Base-by-base conservation (phyloP, 2,329 filamentous ascomycete genomes). In the Botrytis tulipae region DNA sequence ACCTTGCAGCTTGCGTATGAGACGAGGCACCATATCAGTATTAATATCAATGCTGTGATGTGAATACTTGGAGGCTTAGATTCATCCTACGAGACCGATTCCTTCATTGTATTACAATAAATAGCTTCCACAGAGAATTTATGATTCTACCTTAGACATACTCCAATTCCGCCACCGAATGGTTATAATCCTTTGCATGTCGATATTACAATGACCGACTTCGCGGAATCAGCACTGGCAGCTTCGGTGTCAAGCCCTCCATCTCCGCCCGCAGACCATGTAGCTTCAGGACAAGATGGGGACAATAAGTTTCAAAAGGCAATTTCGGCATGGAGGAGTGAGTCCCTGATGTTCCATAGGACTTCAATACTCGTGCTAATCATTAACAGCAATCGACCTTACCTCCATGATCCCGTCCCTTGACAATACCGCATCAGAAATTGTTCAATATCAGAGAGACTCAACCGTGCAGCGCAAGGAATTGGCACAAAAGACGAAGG, bases 401-500 rank as follows among this genome's bases (percentile, higher is more conserved):
- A 92, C 93, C 66, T 90, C 88, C 37, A 89, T 98, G 77, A 90
- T 97, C 75, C 92, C 94, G 46, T 93, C 89, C 77, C 91, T 99
- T 76, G 96, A 99, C 83, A 92, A 91, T 74, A 95, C 94, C 5
- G 96, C 96, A n/a, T 95, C 95, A 18, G 96, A 98, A 79, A 94
- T 99, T 75, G 94, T 98, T 70, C 86, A 92, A 66, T 94, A 97
- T 81, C 97, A 99, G 81, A 90, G 95, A 79, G 96, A 98, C 82
- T 93, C 95, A n/a, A 92, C 97, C 7, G 91, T 98, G 0, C 95
- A 99, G 82, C 89, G 96, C 71, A 99, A 99, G 82, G 97, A 99
- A 75, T 86, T 99, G 32, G 96, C 97, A n/a, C 95, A 98, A 81
- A 98, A 98, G 86, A 99, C 96, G 0, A 99, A 99, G 80, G 95